Base-by-base conservation (phyloP, 331 rosid species). In the Malus hybrid region DNA sequence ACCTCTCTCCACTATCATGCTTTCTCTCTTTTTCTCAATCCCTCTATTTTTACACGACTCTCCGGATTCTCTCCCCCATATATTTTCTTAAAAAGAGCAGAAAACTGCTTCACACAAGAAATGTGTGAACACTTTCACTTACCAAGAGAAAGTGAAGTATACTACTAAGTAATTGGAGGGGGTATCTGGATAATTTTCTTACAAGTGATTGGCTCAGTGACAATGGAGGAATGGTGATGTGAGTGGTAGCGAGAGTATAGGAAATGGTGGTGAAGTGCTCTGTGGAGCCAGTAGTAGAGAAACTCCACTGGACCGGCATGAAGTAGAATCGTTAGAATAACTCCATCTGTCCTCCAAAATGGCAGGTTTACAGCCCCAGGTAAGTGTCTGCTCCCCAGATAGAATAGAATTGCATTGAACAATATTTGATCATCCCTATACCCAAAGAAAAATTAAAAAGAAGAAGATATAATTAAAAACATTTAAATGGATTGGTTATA, bases 181-280 rank as follows among this genome's bases (percentile, higher is more conserved):
- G 22, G 13, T n/a, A 7, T 3, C 18, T 55, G 55, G 18, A 16
- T 63, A 28, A 5, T 26, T 18, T 16, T 72, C 88, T 85, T 68
- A 92, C 97, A 85, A 0, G 92, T 80, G 2, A 89, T 89, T 16
- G 97, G 97, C 66, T 92, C 96, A 0, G 96, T 87, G 53, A 82
- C 96, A 36, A 92, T 80, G 65, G 97, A 92, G 16, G 97, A 89
- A 63, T 92, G 96, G 22, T 92, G 96, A 8, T 92, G 97, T 46
- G 97, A 92, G 57, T 92, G 97, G 42, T 92, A 89, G 24, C 97
- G 82, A 24, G 96, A 84, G 67, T 92, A 92, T 2, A 89, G 87
- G 33, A 30, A 92, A 56, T 87, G 96, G 55, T 92, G 97, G 50
- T 91, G 93, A 18, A 91, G 88, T 22, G 95, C 93, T 80, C 91